Conservation (phyloP, 495 filamentous ascomycete genomes). For the Xanthoparmelia taractica region DNA sequence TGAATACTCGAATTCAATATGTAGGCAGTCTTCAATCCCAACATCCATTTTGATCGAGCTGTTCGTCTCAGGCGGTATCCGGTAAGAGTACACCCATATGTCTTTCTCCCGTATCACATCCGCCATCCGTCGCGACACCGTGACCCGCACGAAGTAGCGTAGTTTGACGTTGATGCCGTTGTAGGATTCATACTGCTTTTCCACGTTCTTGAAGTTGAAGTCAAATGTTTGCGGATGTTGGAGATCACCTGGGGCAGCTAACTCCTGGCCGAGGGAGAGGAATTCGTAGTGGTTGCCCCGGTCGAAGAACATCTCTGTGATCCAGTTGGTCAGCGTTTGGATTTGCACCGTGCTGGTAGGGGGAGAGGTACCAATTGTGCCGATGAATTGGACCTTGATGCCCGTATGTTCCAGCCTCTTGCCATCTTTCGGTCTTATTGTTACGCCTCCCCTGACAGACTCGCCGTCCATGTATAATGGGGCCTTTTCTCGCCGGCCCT, state of each 20-base stretch:
- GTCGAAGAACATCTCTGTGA: constrained; percentile 95
- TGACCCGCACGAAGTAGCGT: constrained; percentile 96
- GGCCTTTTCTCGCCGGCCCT: constrained; percentile 91
- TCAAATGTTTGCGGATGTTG: constrained; percentile 98
- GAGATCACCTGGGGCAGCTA: constrained; percentile 92
- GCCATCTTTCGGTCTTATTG: constrained; percentile 94
- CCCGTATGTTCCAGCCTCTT: constrained; percentile 96
- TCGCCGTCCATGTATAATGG: constrained; percentile 97
- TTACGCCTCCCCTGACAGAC: constrained; percentile 92
- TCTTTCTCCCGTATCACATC: constrained; percentile 99
- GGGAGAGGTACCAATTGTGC: constrained; percentile 70
- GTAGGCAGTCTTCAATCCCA: constrained; percentile 97
- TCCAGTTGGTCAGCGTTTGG: constrained; percentile 19
- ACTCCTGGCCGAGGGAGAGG: constrained; percentile 87
- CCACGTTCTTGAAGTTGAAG: constrained; percentile 99
- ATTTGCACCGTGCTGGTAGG: not conserved
- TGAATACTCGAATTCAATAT: constrained; percentile 99
- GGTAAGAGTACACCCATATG: constrained; percentile 98
- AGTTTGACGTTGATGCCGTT: constrained; percentile 99
- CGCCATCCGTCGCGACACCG: constrained; percentile 91
- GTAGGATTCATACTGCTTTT: constrained; percentile 99
- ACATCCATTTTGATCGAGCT: constrained; percentile 99
- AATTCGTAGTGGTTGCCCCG: constrained; percentile 99
- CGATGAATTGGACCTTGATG: constrained; percentile 99
- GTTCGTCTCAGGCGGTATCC: constrained; percentile 96